phyloP scores from a whole-genome alignment of 2,329 filamentous ascomycete species.

The Xylariaceae sp. region DNA sequence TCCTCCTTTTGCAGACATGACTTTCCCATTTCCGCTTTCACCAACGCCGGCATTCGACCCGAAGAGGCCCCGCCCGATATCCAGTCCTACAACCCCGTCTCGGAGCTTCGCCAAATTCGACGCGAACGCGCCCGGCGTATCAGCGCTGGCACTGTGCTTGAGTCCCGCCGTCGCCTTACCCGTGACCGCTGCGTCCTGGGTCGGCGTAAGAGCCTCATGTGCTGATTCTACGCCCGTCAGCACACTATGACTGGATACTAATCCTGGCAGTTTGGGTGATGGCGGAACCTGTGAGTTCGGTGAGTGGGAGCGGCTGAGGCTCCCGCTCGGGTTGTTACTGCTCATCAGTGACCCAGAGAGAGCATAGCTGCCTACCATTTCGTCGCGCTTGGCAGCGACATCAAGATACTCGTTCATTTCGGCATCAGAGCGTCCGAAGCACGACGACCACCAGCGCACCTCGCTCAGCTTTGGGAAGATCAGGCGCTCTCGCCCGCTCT shows the following conservation, averaged over 20 bases:
- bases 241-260: constrained; percentile 46
- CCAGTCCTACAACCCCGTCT: constrained; percentile 44
- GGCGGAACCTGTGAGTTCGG: constrained; percentile 23
- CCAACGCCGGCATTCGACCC: constrained; percentile 25
- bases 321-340: constrained; percentile 15
- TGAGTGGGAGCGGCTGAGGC: constrained; percentile 18
- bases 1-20: not conserved
- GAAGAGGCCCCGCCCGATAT: constrained; percentile 44
- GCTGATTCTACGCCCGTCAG: constrained; percentile 56
- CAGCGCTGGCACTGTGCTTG: constrained; percentile 41
- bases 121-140: constrained; percentile 40
- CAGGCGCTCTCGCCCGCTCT: constrained; percentile 75
- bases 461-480: constrained; percentile 74
- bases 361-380: constrained; percentile 31
- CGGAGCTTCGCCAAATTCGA: constrained; percentile 34
- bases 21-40: not conserved
- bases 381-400: constrained; percentile 45
- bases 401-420: constrained; percentile 82
- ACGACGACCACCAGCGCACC: constrained; percentile 89
- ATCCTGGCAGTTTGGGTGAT: constrained; percentile 35
- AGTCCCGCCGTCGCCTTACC: constrained; percentile 29
- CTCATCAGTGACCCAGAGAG: constrained; percentile 14
- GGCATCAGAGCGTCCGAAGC: constrained; percentile 79
- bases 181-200: constrained; percentile 5
- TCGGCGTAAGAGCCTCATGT: constrained; percentile 46